phyloP scores from a whole-genome alignment of 1,139 yeast genomes.

The Yamadazyma spencermartinsiae region DNA sequence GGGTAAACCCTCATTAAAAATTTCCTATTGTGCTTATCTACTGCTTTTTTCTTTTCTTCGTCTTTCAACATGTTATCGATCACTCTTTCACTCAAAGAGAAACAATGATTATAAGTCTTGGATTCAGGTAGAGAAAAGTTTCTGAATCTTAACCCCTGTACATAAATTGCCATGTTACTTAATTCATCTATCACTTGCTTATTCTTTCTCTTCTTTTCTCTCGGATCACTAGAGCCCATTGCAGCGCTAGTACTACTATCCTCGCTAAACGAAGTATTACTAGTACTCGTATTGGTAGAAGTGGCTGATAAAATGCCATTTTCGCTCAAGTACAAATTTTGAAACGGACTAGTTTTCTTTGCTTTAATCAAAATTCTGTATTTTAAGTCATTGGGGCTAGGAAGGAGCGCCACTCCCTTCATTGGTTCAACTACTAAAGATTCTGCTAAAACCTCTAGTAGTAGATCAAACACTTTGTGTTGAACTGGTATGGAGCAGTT shows the following conservation, averaged over 20 bases:
- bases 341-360: conserved; percentile 50
- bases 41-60: conserved; percentile 46
- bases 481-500: conserved; percentile 75
- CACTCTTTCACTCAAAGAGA: conserved; percentile 79
- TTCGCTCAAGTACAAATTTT: conserved; percentile 20
- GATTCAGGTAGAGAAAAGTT: conserved; percentile 88
- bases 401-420: conserved; percentile 38
- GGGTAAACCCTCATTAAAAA: conserved; percentile 88
- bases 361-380: conserved; percentile 76
- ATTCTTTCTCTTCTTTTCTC: conserved; percentile 23
- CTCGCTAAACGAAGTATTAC: conserved; percentile 52
- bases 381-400: conserved; percentile 71
- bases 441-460: conserved; percentile 61
- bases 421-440: conserved; percentile 51
- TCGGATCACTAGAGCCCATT: conserved; percentile 20
- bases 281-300: conserved; percentile 24
- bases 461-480: conserved; percentile 47
- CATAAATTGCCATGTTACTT: conserved; percentile 62
- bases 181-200: conserved; percentile 46
- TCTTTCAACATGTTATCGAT: conserved; percentile 66
- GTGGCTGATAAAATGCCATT: conserved; percentile 24
- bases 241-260: conserved; percentile 25
- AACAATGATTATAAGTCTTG: conserved; percentile 76
- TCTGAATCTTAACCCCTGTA: conserved; percentile 74
- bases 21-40: conserved; percentile 74